These are phyloP conservation scores for Fusarium succisae DNA, from an alignment of 2,329 filamentous ascomycete species.

Conservation along the genomic window DNA sequence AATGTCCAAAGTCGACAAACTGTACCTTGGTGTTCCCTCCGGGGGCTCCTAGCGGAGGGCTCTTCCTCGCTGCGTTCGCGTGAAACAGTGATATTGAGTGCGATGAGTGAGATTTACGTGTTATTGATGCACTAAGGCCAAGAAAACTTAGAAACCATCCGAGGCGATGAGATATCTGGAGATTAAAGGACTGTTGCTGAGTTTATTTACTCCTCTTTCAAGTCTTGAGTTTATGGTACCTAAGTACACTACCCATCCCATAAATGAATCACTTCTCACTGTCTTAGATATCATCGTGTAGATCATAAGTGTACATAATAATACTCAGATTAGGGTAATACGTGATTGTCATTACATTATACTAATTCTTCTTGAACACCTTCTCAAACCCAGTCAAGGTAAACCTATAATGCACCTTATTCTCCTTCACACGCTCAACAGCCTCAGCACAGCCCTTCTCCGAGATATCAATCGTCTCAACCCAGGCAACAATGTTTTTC, in stretches of 20 bases:
- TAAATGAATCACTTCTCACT: accelerated
- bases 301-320: accelerated
- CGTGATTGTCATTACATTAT: not conserved
- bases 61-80: not conserved
- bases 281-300: accelerated
- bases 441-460: constrained; percentile 76
- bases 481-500: constrained; percentile 64
- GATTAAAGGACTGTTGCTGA: not conserved
- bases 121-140: accelerated
- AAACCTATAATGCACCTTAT: constrained; percentile 77
- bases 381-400: constrained; percentile 75
- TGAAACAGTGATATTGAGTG: not conserved
- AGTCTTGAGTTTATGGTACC: too few species aligned
- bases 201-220: accelerated
- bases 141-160: accelerated
- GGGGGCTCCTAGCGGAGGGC: not conserved
- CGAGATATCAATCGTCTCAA: constrained; percentile 71
- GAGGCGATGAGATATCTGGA: not conserved
- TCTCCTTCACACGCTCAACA: constrained; percentile 73
- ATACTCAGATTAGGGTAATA: not conserved
- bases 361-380: constrained; percentile 57
- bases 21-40: not conserved
- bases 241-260: accelerated
- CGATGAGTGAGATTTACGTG: accelerated
- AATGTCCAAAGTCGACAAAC: not conserved